Conservation (phyloP, 2,329 filamentous ascomycete genomes). For the Zymoseptoria crescenta region DNA sequence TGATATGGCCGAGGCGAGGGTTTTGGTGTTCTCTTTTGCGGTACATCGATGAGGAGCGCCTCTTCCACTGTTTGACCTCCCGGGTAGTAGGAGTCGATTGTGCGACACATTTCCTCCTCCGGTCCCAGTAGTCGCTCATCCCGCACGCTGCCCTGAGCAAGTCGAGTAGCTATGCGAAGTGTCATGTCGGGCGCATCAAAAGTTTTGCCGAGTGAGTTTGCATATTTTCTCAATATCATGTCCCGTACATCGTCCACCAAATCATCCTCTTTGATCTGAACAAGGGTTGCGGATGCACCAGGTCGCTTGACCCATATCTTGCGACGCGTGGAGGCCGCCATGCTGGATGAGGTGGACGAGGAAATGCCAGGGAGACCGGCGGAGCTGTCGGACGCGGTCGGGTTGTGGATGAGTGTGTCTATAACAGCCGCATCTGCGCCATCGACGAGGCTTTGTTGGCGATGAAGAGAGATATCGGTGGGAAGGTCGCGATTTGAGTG, state of each 20-base stretch:
- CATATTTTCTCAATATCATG: conserved; percentile 85
- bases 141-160: conserved; percentile 24
- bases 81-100: conserved; percentile 75
- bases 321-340: conserved; percentile 43
- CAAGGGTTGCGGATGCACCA: conserved; percentile 74
- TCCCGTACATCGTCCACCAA: conserved; percentile 92
- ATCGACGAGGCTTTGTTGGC: conserved; percentile 34
- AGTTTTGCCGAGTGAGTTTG: conserved; percentile 78
- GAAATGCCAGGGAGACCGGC: conserved; percentile 2
- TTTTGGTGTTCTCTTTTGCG: conserved; percentile 65
- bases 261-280: conserved; percentile 78
- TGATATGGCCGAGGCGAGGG: conserved; percentile 60
- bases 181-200: conserved; percentile 88
- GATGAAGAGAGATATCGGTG: conserved; percentile 20
- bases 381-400: conserved; percentile 23
- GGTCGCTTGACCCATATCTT: conserved; percentile 95
- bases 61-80: conserved; percentile 83
- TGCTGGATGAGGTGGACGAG: conserved; percentile 15
- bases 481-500: background rate
- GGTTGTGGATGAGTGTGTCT: conserved; percentile 46
- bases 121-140: conserved; percentile 66
- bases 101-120: conserved; percentile 73
- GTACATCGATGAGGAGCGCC: conserved; percentile 83
- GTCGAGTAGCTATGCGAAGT: conserved; percentile 65
- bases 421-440: conserved; percentile 39